Evolutionary conservation across 176 grass and related monocot species (phyloP).

Genomic region (Juncus effusus): DNA sequence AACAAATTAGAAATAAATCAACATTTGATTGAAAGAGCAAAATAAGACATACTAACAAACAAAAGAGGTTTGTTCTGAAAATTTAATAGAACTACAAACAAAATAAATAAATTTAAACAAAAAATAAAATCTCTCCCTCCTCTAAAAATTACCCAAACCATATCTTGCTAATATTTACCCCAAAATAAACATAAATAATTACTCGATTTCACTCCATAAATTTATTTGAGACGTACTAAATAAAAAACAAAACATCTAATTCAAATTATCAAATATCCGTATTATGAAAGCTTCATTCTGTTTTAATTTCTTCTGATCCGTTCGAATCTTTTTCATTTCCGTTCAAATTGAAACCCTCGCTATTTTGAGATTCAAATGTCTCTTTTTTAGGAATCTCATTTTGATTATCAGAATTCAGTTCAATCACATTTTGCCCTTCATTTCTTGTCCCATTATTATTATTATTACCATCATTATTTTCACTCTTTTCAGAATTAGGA

Average conservation of each 20-base stretch:
- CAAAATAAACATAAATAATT: slow-evolving; percentile 18
- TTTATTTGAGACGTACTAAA: not conserved
- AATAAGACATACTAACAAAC: not conserved
- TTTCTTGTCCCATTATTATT: slow-evolving; percentile 9
- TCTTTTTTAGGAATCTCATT: not conserved
- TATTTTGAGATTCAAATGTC: not conserved
- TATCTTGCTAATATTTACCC: slow-evolving; percentile 24
- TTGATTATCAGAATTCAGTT: slow-evolving; percentile 8
- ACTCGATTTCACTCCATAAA: not conserved
- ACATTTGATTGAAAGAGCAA: too few species aligned
- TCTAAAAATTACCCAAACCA: not conserved
- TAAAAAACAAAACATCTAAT: not conserved
- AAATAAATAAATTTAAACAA: slow-evolving; percentile 9
- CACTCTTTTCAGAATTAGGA: too few species aligned
- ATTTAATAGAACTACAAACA: slow-evolving; percentile 12
- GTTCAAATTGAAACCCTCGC: slow-evolving; percentile 16
- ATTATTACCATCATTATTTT: too few species aligned
- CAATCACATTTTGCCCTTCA: not conserved
- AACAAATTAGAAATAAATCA: too few species aligned
- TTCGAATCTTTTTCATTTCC: not conserved
- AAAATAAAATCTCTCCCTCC: not conserved
- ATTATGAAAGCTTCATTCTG: slow-evolving; percentile 4
- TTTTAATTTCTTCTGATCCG: slow-evolving; percentile 23
- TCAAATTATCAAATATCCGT: not conserved
- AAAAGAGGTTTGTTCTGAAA: not conserved